Percentiles rank a stretch among this genome's conserved stretches.
phyloP scores from a whole-genome alignment of 2,329 filamentous ascomycete species.

The Colletotrichum acutatum region DNA sequence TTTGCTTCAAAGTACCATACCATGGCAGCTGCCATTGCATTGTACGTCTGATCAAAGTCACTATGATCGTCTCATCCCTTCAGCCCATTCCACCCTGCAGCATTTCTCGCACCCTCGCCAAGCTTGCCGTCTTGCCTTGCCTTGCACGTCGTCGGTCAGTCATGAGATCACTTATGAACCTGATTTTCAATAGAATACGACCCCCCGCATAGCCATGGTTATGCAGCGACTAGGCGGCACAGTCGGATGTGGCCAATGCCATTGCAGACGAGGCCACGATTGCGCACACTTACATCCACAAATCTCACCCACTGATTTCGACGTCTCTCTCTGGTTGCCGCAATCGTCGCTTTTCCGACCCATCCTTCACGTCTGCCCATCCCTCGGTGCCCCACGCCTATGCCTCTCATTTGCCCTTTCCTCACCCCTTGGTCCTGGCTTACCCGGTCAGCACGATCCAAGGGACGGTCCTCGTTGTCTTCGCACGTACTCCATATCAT shows the following conservation, averaged over 20 bases:
- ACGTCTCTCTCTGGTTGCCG: not conserved
- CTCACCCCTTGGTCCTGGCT: not conserved
- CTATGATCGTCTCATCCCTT: conserved; percentile 14
- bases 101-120: not conserved
- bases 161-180: not conserved
- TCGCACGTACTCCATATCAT: not conserved
- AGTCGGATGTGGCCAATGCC: not conserved
- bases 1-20: conserved; percentile 5
- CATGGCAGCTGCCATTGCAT: conserved; percentile 7
- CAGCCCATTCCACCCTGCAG: conserved; percentile 2
- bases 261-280: not conserved
- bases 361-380: not conserved
- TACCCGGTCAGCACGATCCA: conserved; percentile 12
- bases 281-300: not conserved
- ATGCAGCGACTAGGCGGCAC: not conserved
- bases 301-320: not conserved
- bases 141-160: not conserved
- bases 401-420: conserved; percentile 2
- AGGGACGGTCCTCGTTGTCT: not conserved
- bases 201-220: not conserved
- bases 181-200: conserved; percentile 5
- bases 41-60: not conserved
- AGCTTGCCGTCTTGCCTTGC: not conserved
- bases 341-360: not conserved
- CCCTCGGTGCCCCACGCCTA: not conserved